phyloP scores from a whole-genome alignment of 2,329 filamentous ascomycete genomes.

The Proliferodiscus dingleyae region DNA sequence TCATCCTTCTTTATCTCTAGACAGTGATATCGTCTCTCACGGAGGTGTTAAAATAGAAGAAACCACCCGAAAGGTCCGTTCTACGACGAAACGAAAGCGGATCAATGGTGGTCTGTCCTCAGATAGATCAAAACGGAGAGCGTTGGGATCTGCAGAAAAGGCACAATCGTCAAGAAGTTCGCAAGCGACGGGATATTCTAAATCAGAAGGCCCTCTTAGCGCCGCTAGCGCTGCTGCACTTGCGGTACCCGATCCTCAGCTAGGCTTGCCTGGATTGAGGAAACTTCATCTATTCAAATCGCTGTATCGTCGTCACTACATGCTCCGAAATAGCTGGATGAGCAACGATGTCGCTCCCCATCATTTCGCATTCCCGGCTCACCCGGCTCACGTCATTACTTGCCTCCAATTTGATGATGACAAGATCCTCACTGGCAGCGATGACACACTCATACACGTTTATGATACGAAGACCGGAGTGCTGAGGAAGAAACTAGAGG shows the following conservation, averaged over 20 bases:
- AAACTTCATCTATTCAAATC: slow-evolving; percentile 94
- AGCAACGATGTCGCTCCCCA: slow-evolving; percentile 76
- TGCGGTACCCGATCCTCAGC: slow-evolving; percentile 74
- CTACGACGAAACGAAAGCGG: slow-evolving; percentile 32
- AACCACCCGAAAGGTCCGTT: slow-evolving; percentile 20
- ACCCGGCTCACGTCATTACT: slow-evolving; percentile 93
- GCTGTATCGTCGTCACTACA: slow-evolving; percentile 85
- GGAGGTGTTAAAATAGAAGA: slow-evolving; percentile 16
- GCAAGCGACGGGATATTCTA: slow-evolving; percentile 25
- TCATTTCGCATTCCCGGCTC: slow-evolving; percentile 93
- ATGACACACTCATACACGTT: slow-evolving; percentile 95
- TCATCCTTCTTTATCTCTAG: slow-evolving; percentile 42
- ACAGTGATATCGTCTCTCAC: slow-evolving; percentile 40
- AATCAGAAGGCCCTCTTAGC: slow-evolving; percentile 76
- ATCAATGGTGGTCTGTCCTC: slow-evolving; percentile 14
- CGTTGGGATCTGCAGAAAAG: slow-evolving; percentile 22
- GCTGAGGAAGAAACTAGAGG: slow-evolving; percentile 75
- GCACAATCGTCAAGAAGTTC: slow-evolving; percentile 22
- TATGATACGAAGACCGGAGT: slow-evolving; percentile 96
- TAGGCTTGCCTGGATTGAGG: slow-evolving; percentile 73
- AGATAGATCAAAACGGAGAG: slow-evolving; percentile 30
- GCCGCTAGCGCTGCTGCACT: slow-evolving; percentile 79
- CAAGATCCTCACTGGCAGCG: slow-evolving; percentile 95
- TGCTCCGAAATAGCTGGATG: slow-evolving; percentile 91
- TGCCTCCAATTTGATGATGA: slow-evolving; percentile 97